Conservation (phyloP, 495 filamentous ascomycete species). For the Penicillium simplicissimum region DNA sequence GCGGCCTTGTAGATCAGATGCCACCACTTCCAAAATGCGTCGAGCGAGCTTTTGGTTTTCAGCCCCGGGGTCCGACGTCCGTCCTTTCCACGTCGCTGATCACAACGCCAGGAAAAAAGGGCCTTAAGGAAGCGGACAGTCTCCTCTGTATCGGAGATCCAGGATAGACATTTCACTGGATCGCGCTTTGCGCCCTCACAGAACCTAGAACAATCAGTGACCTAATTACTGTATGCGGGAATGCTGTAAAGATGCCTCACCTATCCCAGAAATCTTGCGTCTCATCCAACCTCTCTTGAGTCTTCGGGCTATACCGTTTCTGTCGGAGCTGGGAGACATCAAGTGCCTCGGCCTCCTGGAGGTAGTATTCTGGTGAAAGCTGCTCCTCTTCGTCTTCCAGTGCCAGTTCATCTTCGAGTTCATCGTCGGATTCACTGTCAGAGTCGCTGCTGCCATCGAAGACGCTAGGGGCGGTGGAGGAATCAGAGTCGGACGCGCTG, state of each 20-base stretch:
- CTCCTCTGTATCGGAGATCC: constrained; percentile 31
- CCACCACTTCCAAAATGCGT: constrained; percentile 43
- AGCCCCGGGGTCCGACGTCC: constrained; percentile 30
- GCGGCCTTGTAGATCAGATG: constrained; percentile 31
- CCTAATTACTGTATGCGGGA: constrained; percentile 1
- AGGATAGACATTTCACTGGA: constrained; percentile 24
- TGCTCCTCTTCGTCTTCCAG: constrained; percentile 31
- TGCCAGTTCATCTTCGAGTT: constrained; percentile 26
- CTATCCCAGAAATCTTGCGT: constrained; percentile 28
- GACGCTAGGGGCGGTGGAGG: constrained; percentile 10
- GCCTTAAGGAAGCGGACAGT: constrained; percentile 31
- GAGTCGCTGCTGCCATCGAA: constrained; percentile 19
- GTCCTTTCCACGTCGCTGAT: constrained; percentile 36
- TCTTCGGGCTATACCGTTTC: constrained; percentile 34
- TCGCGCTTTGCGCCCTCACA: constrained; percentile 20
- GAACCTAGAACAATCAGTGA: constrained; percentile 26
- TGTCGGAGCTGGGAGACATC: constrained; percentile 36
- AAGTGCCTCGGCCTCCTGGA: constrained; percentile 30
- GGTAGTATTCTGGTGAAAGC: constrained; percentile 28
- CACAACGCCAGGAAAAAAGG: constrained; percentile 25
- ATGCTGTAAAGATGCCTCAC: constrained; percentile 19
- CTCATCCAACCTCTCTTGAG: constrained; percentile 27
- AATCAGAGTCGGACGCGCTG: constrained; percentile 16
- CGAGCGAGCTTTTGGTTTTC: constrained; percentile 34
- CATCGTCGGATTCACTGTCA: constrained; percentile 18